phyloP scores from a whole-genome alignment of 805 yeast genomes.

The Monosporozyma aerobia region DNA sequence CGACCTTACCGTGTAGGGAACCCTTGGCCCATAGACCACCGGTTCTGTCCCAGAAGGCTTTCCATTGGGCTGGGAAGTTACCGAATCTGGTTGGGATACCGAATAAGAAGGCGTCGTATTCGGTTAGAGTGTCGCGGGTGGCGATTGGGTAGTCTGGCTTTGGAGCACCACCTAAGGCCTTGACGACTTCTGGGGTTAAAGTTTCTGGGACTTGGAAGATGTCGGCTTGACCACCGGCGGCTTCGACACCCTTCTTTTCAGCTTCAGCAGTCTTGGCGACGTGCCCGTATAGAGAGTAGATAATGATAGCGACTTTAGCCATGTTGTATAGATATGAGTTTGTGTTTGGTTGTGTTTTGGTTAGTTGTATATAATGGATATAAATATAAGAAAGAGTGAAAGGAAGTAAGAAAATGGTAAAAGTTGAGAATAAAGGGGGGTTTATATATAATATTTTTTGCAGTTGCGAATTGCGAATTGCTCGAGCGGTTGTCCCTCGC shows the following conservation, averaged over 20 bases:
- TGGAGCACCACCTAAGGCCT: constrained; percentile 51
- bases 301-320: constrained; percentile 57
- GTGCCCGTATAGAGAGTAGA: constrained; percentile 79
- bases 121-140: constrained; percentile 44
- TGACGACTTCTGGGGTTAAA: constrained; percentile 50
- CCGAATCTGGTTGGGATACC: constrained; percentile 88
- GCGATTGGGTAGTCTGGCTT: constrained; percentile 60
- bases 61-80: constrained; percentile 68
- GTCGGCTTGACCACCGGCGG: constrained; percentile 61
- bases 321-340: constrained; percentile 1
- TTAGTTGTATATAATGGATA: background rate
- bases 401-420: background rate
- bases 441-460: background rate
- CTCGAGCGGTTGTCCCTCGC: background rate
- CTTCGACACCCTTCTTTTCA: constrained; percentile 57
- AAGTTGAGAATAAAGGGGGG: background rate
- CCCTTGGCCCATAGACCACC: constrained; percentile 77
- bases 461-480: background rate
- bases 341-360: background rate
- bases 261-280: constrained; percentile 59
- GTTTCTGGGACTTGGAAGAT: constrained; percentile 80
- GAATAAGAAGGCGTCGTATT: constrained; percentile 73
- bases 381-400: background rate
- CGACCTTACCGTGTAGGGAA: constrained; percentile 63
- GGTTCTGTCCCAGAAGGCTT: constrained; percentile 66